Percentiles rank a stretch among this genome's conserved stretches.
Conservation (phyloP, 345 rosid genomes). For the Rhodamnia argentea region DNA sequence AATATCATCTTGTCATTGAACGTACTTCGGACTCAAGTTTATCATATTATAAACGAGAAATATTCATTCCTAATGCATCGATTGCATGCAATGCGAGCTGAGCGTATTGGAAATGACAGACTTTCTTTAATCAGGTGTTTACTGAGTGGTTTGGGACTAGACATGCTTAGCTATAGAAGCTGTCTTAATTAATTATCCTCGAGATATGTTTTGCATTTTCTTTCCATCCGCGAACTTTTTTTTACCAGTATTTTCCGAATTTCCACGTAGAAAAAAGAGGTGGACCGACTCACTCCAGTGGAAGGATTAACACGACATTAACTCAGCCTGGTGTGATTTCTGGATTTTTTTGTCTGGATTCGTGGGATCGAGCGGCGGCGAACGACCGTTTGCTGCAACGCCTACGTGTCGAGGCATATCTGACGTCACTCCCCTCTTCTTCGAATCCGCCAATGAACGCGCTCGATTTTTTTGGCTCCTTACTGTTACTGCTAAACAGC, state of each 20-base stretch:
- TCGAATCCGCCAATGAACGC: not conserved
- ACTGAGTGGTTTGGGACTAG: no score
- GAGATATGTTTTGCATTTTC: not conserved
- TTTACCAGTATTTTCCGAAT: not conserved
- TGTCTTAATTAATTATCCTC: not conserved
- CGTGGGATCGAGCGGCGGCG: not conserved
- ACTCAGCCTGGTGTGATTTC: not conserved
- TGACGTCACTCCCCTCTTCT: not conserved
- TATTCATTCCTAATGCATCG: not conserved
- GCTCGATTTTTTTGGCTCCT: not conserved
- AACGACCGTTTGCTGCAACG: not conserved
- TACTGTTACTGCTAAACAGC: not conserved
- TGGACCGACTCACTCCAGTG: not conserved
- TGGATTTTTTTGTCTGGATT: not conserved
- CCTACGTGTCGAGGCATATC: not conserved
- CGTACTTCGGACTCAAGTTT: not conserved
- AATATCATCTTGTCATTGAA: not conserved
- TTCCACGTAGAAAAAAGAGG: not conserved
- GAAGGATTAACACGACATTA: not conserved
- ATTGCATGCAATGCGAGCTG: not conserved
- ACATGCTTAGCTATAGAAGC: not conserved
- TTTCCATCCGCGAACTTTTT: not conserved
- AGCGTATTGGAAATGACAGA: not conserved
- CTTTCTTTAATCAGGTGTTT: not conserved
- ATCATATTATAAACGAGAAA: not conserved